Conservation (phyloP, 768 basidiomycete genomes). For the Leccinum subgranulosum region DNA sequence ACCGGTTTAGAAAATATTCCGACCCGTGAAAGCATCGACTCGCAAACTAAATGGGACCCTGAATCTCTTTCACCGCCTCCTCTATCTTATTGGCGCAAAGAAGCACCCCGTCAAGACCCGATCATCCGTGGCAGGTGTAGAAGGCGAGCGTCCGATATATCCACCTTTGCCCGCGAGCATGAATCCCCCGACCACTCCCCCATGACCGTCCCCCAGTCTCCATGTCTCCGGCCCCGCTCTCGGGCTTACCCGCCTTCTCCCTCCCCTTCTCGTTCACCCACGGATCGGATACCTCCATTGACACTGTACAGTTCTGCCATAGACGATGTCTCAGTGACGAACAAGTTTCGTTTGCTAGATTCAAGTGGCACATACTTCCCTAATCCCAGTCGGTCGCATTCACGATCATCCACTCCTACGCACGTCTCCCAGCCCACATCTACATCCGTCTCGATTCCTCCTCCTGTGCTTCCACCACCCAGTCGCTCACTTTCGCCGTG, state of each 20-base stretch:
- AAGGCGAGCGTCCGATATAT: slow-evolving; percentile 48
- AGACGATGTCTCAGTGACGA: neutral
- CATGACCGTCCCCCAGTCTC: slow-evolving; percentile 34
- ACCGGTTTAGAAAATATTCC: slow-evolving; percentile 54
- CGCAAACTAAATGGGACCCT: slow-evolving; percentile 21
- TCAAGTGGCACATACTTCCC: neutral
- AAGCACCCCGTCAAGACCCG: slow-evolving; percentile 40
- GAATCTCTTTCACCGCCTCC: slow-evolving; percentile 26
- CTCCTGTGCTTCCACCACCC: slow-evolving; percentile 12
- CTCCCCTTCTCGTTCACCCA: slow-evolving; percentile 44
- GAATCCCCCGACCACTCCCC: slow-evolving; percentile 26
- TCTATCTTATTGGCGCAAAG: slow-evolving; percentile 57
- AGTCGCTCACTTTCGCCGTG: slow-evolving; percentile 49
- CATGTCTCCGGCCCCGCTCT: slow-evolving; percentile 41
- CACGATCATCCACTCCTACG: slow-evolving; percentile 40
- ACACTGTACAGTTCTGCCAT: slow-evolving; percentile 21
- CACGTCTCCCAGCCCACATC: slow-evolving; percentile 29
- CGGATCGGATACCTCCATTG: slow-evolving; percentile 33
- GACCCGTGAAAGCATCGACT: slow-evolving; percentile 45
- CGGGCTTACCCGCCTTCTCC: slow-evolving; percentile 54
- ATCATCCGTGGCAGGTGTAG: slow-evolving; percentile 57
- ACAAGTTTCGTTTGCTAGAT: slow-evolving; percentile 2
- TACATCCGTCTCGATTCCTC: slow-evolving; percentile 12
- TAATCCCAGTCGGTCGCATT: slow-evolving; percentile 17
- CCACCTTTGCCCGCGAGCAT: slow-evolving; percentile 30